These are phyloP conservation scores for Pittosporum tobira DNA, from an alignment of 129 eudicot genomes.

Conservation along the genomic window DNA sequence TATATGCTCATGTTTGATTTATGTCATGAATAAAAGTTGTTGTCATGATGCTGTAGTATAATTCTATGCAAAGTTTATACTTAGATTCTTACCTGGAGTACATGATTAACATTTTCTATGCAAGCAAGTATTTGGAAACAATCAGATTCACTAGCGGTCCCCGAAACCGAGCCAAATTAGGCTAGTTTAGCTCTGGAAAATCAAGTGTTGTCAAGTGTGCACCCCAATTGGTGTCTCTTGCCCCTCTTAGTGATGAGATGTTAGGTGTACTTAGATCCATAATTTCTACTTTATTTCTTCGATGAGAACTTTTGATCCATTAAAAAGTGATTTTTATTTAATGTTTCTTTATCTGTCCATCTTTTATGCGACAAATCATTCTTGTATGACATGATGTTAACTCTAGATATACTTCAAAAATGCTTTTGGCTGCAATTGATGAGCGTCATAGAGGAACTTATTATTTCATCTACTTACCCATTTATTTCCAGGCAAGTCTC, in stretches of 20 bases:
- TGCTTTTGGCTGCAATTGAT: slow-evolving; percentile 95
- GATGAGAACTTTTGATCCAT: neutral
- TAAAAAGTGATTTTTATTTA: neutral
- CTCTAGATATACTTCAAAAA: slow-evolving; percentile 88
- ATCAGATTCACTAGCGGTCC: neutral
- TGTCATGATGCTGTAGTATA: too few species aligned
- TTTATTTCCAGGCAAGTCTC: slow-evolving; percentile 95
- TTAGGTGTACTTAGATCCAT: too few species aligned
- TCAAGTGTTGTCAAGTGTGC: neutral
- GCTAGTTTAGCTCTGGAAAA: neutral
- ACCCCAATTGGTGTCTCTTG: neutral
- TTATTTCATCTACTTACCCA: slow-evolving; percentile 91
- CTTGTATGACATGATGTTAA: slow-evolving; percentile 10
- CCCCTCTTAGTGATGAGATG: neutral
- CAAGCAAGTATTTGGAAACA: too few species aligned
- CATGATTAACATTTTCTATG: neutral
- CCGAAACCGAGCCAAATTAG: neutral
- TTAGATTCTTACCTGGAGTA: neutral
- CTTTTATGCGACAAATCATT: neutral
- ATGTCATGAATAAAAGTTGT: neutral
- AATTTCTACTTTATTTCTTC: neutral
- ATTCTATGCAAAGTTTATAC: neutral
- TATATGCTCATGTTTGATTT: neutral
- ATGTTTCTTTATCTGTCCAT: too few species aligned
- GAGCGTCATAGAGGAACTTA: slow-evolving; percentile 91